Evolutionary conservation across 495 filamentous ascomycete genomes (phyloP).

Genomic region (Staphylotrichum longicolle): DNA sequence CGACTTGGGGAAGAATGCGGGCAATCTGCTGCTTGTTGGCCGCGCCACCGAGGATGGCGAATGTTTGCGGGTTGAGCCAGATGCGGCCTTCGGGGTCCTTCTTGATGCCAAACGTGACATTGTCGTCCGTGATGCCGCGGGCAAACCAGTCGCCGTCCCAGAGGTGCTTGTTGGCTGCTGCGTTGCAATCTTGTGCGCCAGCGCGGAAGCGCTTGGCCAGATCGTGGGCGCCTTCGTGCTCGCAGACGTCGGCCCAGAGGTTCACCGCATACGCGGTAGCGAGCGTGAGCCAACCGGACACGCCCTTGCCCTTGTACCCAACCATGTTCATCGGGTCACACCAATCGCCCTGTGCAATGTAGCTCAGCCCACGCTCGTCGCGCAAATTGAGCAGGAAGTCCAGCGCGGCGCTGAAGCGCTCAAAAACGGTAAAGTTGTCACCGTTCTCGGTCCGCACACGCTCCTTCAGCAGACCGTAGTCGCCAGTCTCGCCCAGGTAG

Average conservation of each 20-base stretch:
- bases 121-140: constrained; percentile 56
- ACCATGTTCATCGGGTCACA: constrained; percentile 62
- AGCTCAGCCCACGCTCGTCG: constrained; percentile 54
- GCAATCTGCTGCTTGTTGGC: constrained; percentile 43
- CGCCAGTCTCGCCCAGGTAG: constrained; percentile 54
- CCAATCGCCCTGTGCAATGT: constrained; percentile 58
- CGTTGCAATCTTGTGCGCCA: constrained; percentile 49
- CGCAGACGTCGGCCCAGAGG: constrained; percentile 52
- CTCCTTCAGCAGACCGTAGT: constrained; percentile 51
- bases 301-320: constrained; percentile 54
- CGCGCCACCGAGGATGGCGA: constrained; percentile 53
- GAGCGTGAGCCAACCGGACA: constrained; percentile 57
- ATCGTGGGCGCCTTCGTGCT: constrained; percentile 41
- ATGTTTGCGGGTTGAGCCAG: constrained; percentile 58
- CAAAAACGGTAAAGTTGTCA: constrained; percentile 49
- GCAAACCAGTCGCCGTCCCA: constrained; percentile 58
- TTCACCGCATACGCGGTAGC: constrained; percentile 52
- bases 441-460: constrained; percentile 41
- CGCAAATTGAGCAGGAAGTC: constrained; percentile 51
- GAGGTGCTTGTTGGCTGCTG: constrained; percentile 50
- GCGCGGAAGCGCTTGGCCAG: constrained; percentile 44
- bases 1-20: constrained; percentile 49
- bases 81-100: constrained; percentile 53
- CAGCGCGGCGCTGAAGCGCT: constrained; percentile 54
- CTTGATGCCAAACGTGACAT: constrained; percentile 51